Conservation (phyloP, 108 stramenopile species). For the Nitzschia sp. region DNA sequence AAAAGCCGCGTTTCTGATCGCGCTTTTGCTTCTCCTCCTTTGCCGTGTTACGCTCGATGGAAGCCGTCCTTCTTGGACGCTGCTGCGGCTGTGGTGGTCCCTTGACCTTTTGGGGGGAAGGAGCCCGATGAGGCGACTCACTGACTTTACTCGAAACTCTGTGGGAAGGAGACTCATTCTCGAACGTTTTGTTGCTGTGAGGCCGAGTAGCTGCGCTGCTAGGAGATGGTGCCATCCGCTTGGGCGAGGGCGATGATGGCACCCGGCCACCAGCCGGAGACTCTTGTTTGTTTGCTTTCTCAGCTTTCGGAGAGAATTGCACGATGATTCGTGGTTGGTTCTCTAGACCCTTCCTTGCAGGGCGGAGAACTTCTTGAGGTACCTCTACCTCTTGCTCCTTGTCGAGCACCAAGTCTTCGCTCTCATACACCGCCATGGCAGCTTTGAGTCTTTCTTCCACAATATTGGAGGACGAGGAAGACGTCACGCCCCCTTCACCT, state of each 20-base stretch:
- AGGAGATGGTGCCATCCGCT: conserved; percentile 1
- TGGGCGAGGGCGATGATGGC: neutral
- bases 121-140: neutral
- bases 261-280: neutral
- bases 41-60: neutral
- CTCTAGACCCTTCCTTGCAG: conserved; percentile 1
- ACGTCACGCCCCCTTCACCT: neutral
- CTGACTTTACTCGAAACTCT: neutral
- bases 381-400: neutral
- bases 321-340: neutral
- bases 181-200: conserved; percentile 26
- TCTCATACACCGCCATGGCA: conserved; percentile 27
- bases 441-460: conserved; percentile 30
- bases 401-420: conserved; percentile 20
- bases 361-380: neutral
- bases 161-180: neutral
- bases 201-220: conserved; percentile 16
- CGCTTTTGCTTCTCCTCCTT: conserved; percentile 9
- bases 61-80: neutral
- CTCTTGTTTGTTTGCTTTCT: neutral
- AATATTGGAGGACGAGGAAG: neutral
- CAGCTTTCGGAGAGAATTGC: neutral
- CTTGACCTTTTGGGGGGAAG: neutral
- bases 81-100: neutral
- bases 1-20: conserved; percentile 36